phyloP scores from a whole-genome alignment of 2,329 filamentous ascomycete species.

The Fusarium staphyleae region DNA sequence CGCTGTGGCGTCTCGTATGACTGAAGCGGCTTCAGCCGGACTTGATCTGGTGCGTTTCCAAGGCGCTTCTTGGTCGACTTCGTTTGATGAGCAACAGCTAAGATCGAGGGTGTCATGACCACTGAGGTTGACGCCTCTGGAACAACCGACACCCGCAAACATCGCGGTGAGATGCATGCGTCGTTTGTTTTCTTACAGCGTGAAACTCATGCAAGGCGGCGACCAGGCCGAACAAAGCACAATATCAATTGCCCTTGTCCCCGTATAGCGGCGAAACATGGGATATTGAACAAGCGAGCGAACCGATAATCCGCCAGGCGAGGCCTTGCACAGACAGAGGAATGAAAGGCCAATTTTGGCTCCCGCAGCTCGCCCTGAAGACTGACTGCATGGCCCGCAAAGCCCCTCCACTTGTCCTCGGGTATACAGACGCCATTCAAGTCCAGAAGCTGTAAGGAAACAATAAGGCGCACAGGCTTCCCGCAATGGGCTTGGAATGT shows the following conservation, averaged over 20 bases:
- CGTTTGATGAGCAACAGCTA: conserved; percentile 16
- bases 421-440: conserved; percentile 5
- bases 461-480: conserved; percentile 14
- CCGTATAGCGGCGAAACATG: conserved; percentile 5
- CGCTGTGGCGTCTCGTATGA: conserved; percentile 32
- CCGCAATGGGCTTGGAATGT: conserved; percentile 20
- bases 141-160: conserved; percentile 7
- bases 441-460: conserved; percentile 28
- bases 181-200: conserved; percentile 4
- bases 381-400: conserved; percentile 12
- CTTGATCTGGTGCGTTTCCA: conserved; percentile 17
- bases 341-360: conserved; percentile 13
- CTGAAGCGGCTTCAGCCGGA: conserved; percentile 19
- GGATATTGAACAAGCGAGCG: conserved; percentile 14
- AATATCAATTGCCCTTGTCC: conserved; percentile 19
- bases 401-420: background rate
- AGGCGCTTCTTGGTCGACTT: conserved; percentile 14
- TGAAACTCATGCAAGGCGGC: conserved; percentile 4
- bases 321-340: conserved; percentile 4
- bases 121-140: conserved; percentile 17
- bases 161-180: conserved; percentile 12
- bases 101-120: conserved; percentile 1
- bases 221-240: conserved; percentile 20
- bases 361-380: conserved; percentile 6
- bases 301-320: conserved; percentile 1